Evolutionary conservation across 148 eudicot genomes (phyloP), one percentile per base, ranked within the genome.

Genomic region (Persicaria maculosa): DNA sequence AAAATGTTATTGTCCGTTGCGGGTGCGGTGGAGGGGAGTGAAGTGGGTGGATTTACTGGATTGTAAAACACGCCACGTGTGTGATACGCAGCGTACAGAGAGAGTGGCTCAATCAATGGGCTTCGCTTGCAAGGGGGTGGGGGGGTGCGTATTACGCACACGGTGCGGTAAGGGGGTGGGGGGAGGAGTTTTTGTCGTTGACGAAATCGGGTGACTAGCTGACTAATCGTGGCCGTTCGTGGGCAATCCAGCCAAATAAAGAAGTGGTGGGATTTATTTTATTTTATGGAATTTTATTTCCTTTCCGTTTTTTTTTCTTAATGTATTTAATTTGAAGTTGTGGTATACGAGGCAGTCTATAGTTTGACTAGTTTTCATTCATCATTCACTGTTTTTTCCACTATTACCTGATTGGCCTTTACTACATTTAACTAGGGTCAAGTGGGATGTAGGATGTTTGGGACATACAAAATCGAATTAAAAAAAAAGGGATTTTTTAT

Each of bases 151-250:
- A 53, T 4, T 53, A n/a, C 58, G 58, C 58, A 53, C 58, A 53
- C 58, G 58, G 65, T 20, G 65, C 9, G 40, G 65, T 20, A 40
- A 31, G 65, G 5, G 8, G 17, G 40, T 59, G 65, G 65, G 62
- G 40, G 25, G 31, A 57, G 20, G 62, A 31, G 20, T 9, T 20
- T 57, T 57, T 57, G 62, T 57, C 62, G 62, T 57, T 57, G 62
- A 57, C 62, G 62, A 57, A 57, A 17, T 20, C 40, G 40, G 40
- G 40, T 31, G 40, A 31, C 40, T 57, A 16, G 62, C 40, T 22
- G 40, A 59, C 65, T 2, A 59, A 59, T 57, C 62, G 8, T 57
- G 62, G 62, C 62, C 62, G 43, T 59, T 43, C 40, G 65, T 59
- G 65, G 65, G 65, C 40, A 31, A 31, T 31, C 40, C 40, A 31